A percentile compares a stretch with the other conserved stretches of the same genome.
Conservation (phyloP, 2,329 filamentous ascomycete genomes). For the Penicillium sp. region DNA sequence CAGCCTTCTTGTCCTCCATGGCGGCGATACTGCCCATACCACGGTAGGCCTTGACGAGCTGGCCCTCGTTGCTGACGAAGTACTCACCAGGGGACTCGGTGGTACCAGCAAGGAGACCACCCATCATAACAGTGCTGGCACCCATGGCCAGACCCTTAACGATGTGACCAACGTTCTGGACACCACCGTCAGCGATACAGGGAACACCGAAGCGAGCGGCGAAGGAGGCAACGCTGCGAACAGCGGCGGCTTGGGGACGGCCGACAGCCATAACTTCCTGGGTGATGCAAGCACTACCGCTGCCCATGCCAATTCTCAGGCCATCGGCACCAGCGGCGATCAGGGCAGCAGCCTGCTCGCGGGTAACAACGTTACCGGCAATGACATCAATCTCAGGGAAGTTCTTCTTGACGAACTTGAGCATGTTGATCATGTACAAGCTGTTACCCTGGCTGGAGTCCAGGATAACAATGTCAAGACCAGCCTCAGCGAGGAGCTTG, state of each 20-base stretch:
- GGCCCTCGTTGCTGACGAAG: constrained; percentile 92
- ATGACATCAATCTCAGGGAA: constrained; percentile 90
- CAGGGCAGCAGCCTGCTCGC: constrained; percentile 87
- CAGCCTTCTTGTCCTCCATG: constrained; percentile 99
- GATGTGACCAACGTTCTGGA: constrained; percentile 98
- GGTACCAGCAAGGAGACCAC: constrained; percentile 92
- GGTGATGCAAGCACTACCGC: constrained; percentile 95
- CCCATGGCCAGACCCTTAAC: constrained; percentile 96
- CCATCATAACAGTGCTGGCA: constrained; percentile 98
- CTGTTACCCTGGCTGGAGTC: constrained; percentile 98
- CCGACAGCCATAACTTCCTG: constrained; percentile 99
- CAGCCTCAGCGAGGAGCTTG: constrained; percentile 85
- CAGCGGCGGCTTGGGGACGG: constrained; percentile 88
- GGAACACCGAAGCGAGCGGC: constrained; percentile 92
- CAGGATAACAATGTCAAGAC: constrained; percentile 90
- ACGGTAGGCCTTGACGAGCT: constrained; percentile 98
- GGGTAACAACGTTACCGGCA: constrained; percentile 96
- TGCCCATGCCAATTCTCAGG: constrained; percentile 97
- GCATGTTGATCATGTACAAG: constrained; percentile 98
- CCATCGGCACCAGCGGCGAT: constrained; percentile 95
- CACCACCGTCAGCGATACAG: constrained; percentile 95
- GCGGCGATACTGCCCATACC: constrained; percentile 99
- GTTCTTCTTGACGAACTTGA: constrained; percentile 89
- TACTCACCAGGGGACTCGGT: constrained; percentile 97
- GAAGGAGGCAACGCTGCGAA: constrained; percentile 86